Evolutionary conservation across 1,284 basidiomycete species (phyloP).

Genomic region (Phlebopus sp.): DNA sequence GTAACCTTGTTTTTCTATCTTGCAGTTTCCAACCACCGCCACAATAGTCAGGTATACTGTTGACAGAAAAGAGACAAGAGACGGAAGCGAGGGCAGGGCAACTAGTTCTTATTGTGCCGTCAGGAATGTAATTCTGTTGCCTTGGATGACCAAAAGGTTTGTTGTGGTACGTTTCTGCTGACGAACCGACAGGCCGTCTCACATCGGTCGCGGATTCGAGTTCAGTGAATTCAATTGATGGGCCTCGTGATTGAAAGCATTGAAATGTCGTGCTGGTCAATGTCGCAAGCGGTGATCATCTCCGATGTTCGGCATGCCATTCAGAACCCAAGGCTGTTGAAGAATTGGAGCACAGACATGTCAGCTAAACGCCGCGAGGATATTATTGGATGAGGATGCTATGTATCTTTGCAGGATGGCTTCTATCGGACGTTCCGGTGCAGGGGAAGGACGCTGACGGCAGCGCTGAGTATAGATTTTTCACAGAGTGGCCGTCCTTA

Average conservation of each 20-base stretch:
- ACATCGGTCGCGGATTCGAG: conserved; percentile 19
- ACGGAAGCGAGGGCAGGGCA: conserved; percentile 24
- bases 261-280: conserved; percentile 18
- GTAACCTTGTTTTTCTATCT: conserved; percentile 8
- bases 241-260: conserved; percentile 12
- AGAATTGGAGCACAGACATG: conserved; percentile 22
- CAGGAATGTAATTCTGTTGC: conserved; percentile 26
- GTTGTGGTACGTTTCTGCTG: conserved; percentile 25
- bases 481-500: conserved; percentile 28
- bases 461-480: conserved; percentile 26
- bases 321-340: conserved; percentile 31
- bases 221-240: conserved; percentile 23
- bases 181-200: conserved; percentile 23
- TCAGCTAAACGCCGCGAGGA: conserved; percentile 22
- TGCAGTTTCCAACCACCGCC: conserved; percentile 40
- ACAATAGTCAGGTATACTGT: conserved; percentile 26
- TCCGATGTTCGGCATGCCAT: conserved; percentile 25
- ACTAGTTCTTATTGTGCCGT: conserved; percentile 25
- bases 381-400: conserved; percentile 23
- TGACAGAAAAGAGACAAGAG: conserved; percentile 10
- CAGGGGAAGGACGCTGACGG: conserved; percentile 24
- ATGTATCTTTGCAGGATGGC: conserved; percentile 1
- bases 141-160: conserved; percentile 29
- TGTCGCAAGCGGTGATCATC: conserved; percentile 21
- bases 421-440: conserved; percentile 31